phyloP scores from a whole-genome alignment of 2,329 filamentous ascomycete species.

The Cladosporium colombiae region DNA sequence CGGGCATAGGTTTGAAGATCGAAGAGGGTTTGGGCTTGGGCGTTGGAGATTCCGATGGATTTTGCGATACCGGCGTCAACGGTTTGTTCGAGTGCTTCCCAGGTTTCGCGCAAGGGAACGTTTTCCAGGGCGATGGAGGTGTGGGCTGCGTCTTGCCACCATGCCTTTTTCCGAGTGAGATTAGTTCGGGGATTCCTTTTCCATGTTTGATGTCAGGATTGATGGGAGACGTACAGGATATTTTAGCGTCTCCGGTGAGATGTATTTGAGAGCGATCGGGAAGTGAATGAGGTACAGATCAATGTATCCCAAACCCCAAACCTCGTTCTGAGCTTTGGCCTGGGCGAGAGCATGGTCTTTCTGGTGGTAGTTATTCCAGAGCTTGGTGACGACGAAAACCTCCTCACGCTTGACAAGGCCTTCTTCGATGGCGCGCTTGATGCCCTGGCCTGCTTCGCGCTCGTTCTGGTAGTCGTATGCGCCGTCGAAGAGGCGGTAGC shows the following conservation, averaged over 20 bases:
- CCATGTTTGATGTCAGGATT: too few relatives aligned
- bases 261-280: slow-evolving; percentile 42
- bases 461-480: slow-evolving; percentile 74
- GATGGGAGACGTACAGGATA: slow-evolving; percentile 36
- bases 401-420: slow-evolving; percentile 76
- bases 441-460: slow-evolving; percentile 60
- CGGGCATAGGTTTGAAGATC: slow-evolving; percentile 77
- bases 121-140: slow-evolving; percentile 64
- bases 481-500: slow-evolving; percentile 58
- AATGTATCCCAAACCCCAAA: slow-evolving; percentile 82
- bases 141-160: slow-evolving; percentile 48
- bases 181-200: not conserved
- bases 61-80: slow-evolving; percentile 68
- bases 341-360: slow-evolving; percentile 70
- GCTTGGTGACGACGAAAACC: slow-evolving; percentile 86
- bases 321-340: slow-evolving; percentile 68
- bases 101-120: slow-evolving; percentile 77
- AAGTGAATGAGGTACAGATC: slow-evolving; percentile 59
- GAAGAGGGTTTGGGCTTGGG: slow-evolving; percentile 58
- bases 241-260: slow-evolving; percentile 21
- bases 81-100: slow-evolving; percentile 75
- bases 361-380: slow-evolving; percentile 87
- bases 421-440: slow-evolving; percentile 69
- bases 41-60: slow-evolving; percentile 57
- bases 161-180: not conserved